These are phyloP conservation scores for Wakefieldia striispora DNA, from an alignment of 768 basidiomycete species.

Conservation along the genomic window DNA sequence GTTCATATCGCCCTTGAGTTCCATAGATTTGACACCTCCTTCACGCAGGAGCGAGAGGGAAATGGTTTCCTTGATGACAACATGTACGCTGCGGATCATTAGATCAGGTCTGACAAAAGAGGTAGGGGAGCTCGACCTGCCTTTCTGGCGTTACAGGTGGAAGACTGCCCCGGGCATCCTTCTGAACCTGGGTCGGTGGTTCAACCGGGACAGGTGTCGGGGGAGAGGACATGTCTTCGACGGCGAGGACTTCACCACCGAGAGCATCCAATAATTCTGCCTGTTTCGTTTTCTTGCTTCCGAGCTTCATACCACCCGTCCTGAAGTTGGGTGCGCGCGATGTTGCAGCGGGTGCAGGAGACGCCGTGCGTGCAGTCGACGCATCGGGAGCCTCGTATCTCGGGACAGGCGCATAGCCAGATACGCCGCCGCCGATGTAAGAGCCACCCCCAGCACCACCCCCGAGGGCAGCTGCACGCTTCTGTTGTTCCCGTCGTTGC, in stretches of 20 bases:
- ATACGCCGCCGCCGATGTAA: conserved; percentile 64
- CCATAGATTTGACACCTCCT: conserved; percentile 86
- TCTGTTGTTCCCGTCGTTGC: conserved; percentile 93
- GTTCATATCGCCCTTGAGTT: conserved; percentile 94
- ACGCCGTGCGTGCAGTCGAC: conserved; percentile 41
- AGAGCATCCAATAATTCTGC: conserved; percentile 85
- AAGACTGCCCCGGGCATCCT: conserved; percentile 58
- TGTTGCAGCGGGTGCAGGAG: conserved; percentile 42
- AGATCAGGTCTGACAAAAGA: not conserved
- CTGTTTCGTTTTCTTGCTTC: conserved; percentile 87
- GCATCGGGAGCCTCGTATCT: conserved; percentile 70
- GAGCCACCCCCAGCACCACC: conserved; percentile 44
- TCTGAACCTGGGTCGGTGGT: conserved; percentile 42
- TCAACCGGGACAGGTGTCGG: conserved; percentile 48
- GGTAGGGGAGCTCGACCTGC: conserved; percentile 36
- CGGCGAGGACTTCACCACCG: conserved; percentile 67
- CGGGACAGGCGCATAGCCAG: conserved; percentile 70
- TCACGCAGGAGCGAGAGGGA: conserved; percentile 82
- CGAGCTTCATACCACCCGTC: conserved; percentile 94
- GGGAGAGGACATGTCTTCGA: conserved; percentile 52
- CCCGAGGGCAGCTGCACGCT: conserved; percentile 57
- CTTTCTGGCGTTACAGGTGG: conserved; percentile 76
- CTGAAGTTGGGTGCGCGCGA: conserved; percentile 84
- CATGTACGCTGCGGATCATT: conserved; percentile 63
- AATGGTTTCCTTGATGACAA: conserved; percentile 80